Base-by-base conservation (phyloP, 2,329 filamentous ascomycete species). In the Colletotrichum neosansevieriae region DNA sequence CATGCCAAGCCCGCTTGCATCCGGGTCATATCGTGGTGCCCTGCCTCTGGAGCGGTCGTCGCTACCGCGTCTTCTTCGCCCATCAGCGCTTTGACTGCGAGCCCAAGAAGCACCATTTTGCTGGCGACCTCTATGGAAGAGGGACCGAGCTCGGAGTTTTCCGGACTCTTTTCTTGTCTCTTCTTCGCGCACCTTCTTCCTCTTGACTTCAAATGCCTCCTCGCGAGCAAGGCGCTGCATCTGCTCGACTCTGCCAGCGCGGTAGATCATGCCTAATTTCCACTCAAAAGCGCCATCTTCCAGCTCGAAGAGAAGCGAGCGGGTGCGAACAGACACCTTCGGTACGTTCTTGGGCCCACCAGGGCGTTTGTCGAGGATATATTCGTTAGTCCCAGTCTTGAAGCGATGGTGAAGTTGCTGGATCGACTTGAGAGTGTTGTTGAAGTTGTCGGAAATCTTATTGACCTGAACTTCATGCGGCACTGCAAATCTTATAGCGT, bases 201-300 rank as follows among this genome's bases (percentile, higher is more conserved):
- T 87, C 78, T 99, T 99, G 67, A 97, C 83, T 13, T 89, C 84
- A 79, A 97, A 98, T 0, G 95, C 95, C 72, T 97, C 94, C 77
- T 97, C 94, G 49, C 96, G 89, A 4, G 95, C 94, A 62, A 97
- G 83, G 19, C 96, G 88, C 78, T 98, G 96, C 76, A 91, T 91
- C 79, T 98, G 95, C 78, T 99, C 96, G 63, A 94, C 84, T 19
- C 95, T 85, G 0, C 97, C 96, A 51, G 93, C 89, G 36, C 95
- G 90, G 78, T 98, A 99, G 58, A 99, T 99, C 75, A 94, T 90
- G 15, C 94, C 94, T 10, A 99, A 84, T 77, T 98, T 98, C 93
- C 94, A 99, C 78, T 99, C 96, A 75, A 99, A 99, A 0, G 93
- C 91, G 57, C 96, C 95, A 77, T 99, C 96, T 79, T 99, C 96